Conservation (phyloP, 2,329 filamentous ascomycete genomes). For the Ophiostoma montium region DNA sequence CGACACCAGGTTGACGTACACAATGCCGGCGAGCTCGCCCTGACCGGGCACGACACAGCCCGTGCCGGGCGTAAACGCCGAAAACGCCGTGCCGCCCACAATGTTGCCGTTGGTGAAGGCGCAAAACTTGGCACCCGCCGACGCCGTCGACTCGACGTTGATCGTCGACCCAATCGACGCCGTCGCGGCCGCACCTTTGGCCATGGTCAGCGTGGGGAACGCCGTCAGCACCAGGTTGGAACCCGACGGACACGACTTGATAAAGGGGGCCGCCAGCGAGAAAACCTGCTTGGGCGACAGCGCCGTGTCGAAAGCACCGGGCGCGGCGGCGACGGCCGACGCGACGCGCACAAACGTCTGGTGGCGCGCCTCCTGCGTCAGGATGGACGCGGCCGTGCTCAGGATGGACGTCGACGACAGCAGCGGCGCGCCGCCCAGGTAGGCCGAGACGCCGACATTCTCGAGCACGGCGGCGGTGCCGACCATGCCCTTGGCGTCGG, state of each 20-base stretch:
- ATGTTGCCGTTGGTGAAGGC: constrained; percentile 50
- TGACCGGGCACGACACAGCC: constrained; percentile 47
- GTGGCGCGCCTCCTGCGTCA: constrained; percentile 60
- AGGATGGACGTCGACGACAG: constrained; percentile 46
- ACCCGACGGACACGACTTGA: constrained; percentile 52
- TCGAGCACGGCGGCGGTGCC: constrained; percentile 56
- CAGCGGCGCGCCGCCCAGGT: constrained; percentile 56
- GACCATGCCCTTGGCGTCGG: constrained; percentile 52
- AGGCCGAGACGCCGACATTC: constrained; percentile 59
- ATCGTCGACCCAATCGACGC: constrained; percentile 29
- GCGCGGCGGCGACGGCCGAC: constrained; percentile 42
- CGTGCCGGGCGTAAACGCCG: constrained; percentile 35
- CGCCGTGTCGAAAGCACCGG: constrained; percentile 56
- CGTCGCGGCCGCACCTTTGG: constrained; percentile 26
- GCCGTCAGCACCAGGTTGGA: constrained; percentile 49
- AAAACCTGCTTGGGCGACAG: constrained; percentile 57
- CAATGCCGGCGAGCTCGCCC: constrained; percentile 40
- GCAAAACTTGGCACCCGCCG: constrained; percentile 42
- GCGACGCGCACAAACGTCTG: constrained; percentile 57
- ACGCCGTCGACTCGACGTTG: constrained; percentile 35
- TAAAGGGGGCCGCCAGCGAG: constrained; percentile 60
- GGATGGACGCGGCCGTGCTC: constrained; percentile 52
- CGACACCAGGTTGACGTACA: constrained; percentile 53
- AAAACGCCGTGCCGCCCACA: constrained; percentile 46
- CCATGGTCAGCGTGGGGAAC: constrained; percentile 45